A percentile compares a stretch with the other conserved stretches of the same genome.
Evolutionary conservation across 768 basidiomycete species (phyloP).

Genomic region (Boletus tomentosulus): DNA sequence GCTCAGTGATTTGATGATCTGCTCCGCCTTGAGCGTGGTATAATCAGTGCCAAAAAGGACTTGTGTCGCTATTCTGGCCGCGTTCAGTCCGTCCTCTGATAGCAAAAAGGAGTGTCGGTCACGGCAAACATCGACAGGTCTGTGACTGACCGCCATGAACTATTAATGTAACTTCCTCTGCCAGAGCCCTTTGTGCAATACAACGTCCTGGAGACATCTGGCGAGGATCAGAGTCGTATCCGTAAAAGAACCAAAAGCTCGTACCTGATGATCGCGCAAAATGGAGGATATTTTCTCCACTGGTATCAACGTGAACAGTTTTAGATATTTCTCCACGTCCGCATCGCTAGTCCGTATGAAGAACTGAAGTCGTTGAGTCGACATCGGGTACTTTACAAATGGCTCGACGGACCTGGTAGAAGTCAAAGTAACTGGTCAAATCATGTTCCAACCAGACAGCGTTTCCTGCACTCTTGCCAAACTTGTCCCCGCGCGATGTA

Average conservation of each 20-base stretch:
- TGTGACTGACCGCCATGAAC: conserved; percentile 50
- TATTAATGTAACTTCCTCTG: conserved; percentile 56
- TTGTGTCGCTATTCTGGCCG: too few species aligned
- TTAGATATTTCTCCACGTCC: conserved; percentile 76
- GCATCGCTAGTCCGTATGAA: conserved; percentile 79
- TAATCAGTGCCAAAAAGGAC: too few species aligned
- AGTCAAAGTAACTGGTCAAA: conserved; percentile 84
- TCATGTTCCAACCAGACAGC: conserved; percentile 84
- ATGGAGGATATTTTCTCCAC: conserved; percentile 51
- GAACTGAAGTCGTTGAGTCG: conserved; percentile 51
- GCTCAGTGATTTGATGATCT: too few species aligned
- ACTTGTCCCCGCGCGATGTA: conserved; percentile 86
- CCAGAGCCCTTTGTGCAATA: conserved; percentile 48
- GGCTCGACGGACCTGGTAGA: conserved; percentile 73
- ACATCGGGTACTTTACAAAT: neutral
- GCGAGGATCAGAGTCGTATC: neutral
- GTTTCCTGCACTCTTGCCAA: conserved; percentile 96
- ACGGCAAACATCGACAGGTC: neutral
- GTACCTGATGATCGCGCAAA: conserved; percentile 57
- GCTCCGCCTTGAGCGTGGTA: too few species aligned
- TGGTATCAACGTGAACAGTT: conserved; percentile 76
- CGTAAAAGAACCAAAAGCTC: neutral
- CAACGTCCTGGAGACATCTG: conserved; percentile 36
- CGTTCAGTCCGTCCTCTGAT: too few species aligned
- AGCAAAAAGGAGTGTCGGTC: too few species aligned